These are phyloP conservation scores for Colletotrichum orchidophilum DNA, from an alignment of 2,329 filamentous ascomycete species.

Conservation along the genomic window DNA sequence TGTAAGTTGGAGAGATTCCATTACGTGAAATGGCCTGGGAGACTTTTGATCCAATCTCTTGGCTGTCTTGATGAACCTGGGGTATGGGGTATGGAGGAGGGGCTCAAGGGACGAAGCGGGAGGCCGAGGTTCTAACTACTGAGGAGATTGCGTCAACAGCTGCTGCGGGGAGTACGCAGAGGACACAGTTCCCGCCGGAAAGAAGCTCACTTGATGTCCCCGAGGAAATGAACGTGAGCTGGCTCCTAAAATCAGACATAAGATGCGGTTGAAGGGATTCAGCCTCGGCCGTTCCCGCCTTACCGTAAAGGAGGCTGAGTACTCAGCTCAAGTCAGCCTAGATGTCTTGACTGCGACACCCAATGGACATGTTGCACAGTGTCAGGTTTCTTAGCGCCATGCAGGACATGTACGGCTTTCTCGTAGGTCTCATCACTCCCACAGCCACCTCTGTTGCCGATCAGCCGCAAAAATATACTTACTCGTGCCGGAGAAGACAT, in stretches of 20 bases:
- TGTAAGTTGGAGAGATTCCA: not conserved
- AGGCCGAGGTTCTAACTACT: not conserved
- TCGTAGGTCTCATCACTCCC: not conserved
- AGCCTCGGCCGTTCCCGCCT: not conserved
- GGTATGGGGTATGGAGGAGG: constrained; percentile 15
- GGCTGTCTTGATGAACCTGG: constrained; percentile 2
- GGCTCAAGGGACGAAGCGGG: not conserved
- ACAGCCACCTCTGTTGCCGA: not conserved
- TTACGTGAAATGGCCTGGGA: constrained; percentile 4
- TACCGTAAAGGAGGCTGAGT: not conserved
- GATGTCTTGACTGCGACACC: not conserved
- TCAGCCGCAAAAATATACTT: not conserved
- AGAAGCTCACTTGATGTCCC: not conserved
- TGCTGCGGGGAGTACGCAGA: not conserved
- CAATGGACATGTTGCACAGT: not conserved
- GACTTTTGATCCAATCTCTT: not conserved
- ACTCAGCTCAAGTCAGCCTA: not conserved
- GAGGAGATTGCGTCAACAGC: not conserved
- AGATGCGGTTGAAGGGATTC: not conserved
- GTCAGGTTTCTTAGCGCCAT: not conserved
- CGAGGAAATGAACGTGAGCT: not conserved
- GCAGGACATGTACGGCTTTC: not conserved
- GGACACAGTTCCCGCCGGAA: not conserved
- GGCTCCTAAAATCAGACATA: not conserved
- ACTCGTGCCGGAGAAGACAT: not conserved